Evolutionary conservation across 2,329 filamentous ascomycete species (phyloP).

Genomic region (Knufia petricola): DNA sequence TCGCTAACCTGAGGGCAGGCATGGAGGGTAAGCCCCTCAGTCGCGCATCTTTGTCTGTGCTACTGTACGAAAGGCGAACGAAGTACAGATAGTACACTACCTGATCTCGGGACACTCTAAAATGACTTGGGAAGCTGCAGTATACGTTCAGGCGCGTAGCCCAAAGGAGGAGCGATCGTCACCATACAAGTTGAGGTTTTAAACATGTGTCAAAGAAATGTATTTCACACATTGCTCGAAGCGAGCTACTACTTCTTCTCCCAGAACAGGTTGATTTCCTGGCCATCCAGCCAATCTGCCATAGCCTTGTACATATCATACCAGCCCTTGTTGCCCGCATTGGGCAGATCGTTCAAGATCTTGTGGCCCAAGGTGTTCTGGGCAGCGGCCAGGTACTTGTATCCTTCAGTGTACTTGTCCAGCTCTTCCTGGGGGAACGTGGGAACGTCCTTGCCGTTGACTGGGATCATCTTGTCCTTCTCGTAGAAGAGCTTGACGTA

Average conservation of each 20-base stretch:
- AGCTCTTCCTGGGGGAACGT: constrained; percentile 32
- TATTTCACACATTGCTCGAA: not conserved
- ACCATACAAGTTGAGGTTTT: too few relatives aligned
- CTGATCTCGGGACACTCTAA: too few relatives aligned
- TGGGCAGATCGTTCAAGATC: constrained; percentile 35
- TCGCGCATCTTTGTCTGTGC: too few relatives aligned
- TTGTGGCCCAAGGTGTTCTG: constrained; percentile 37
- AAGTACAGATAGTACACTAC: too few relatives aligned
- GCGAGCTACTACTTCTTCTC: not conserved
- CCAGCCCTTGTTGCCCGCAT: constrained; percentile 28
- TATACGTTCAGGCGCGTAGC: too few relatives aligned
- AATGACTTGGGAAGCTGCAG: too few relatives aligned
- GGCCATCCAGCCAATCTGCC: constrained; percentile 33
- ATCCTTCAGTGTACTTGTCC: constrained; percentile 35
- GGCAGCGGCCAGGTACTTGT: constrained; percentile 39
- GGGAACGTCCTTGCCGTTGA: constrained; percentile 35
- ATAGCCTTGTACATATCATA: constrained; percentile 38
- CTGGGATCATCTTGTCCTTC: constrained; percentile 37
- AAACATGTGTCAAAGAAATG: constrained; percentile 1
- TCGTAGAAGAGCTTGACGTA: constrained; percentile 14
- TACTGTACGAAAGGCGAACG: too few relatives aligned
- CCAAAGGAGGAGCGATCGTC: too few relatives aligned
- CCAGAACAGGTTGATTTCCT: constrained; percentile 21
- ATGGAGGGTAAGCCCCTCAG: too few relatives aligned
- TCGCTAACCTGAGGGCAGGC: too few relatives aligned